phyloP scores from a whole-genome alignment of 495 filamentous ascomycete genomes.

The Cercophora newfieldiana region DNA sequence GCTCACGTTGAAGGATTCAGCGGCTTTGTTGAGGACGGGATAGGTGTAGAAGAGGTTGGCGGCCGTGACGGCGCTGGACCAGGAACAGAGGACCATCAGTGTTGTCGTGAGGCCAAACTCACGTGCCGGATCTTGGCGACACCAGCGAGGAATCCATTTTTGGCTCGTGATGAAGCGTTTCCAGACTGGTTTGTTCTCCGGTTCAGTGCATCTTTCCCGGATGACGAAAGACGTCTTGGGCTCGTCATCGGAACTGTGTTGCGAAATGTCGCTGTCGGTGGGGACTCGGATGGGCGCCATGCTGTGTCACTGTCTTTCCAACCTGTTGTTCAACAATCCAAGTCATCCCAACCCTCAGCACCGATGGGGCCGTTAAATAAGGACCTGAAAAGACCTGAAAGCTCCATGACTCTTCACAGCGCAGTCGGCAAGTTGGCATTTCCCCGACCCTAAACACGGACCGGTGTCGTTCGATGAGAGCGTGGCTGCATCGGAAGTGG shows the following conservation, averaged over 20 bases:
- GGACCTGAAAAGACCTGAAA: not conserved
- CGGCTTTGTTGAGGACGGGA: conserved; percentile 1
- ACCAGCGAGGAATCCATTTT: not conserved
- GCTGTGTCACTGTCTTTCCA: not conserved
- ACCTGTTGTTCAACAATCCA: no score
- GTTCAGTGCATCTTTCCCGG: not conserved
- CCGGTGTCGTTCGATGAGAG: not conserved
- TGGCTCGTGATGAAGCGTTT: not conserved
- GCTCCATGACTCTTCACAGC: not conserved
- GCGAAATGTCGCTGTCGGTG: not conserved
- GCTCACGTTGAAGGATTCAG: not conserved
- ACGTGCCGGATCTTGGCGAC: not conserved
- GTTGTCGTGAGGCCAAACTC: not conserved
- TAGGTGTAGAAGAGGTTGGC: conserved; percentile 8
- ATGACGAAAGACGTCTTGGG: not conserved
- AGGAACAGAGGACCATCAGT: not conserved
- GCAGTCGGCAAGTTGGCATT: not conserved
- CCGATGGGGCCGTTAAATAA: no score
- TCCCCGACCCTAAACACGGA: not conserved
- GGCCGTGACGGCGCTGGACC: not conserved
- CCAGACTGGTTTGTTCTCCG: not conserved
- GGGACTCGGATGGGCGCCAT: not conserved
- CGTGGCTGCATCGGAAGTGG: not conserved
- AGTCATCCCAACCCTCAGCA: no score
- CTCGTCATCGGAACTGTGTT: not conserved